Conservation (phyloP, 2,329 filamentous ascomycete genomes). For the Aspergillus fructus region DNA sequence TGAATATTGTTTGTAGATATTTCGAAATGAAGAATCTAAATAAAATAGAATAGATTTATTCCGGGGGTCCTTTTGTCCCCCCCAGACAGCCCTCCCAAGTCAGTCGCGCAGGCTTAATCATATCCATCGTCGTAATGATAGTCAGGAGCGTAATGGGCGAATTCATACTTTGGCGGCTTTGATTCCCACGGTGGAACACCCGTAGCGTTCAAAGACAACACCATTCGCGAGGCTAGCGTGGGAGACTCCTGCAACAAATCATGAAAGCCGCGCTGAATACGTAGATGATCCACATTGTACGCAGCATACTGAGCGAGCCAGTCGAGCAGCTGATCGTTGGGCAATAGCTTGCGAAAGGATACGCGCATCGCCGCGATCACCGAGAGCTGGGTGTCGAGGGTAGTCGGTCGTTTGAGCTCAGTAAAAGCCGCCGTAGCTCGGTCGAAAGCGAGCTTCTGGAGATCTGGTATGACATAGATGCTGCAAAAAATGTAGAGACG, state of each 20-base stretch:
- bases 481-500: slow-evolving; percentile 16
- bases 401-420: not conserved
- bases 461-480: slow-evolving; percentile 9
- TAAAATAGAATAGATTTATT: no score
- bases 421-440: slow-evolving; percentile 2
- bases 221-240: slow-evolving; percentile 7
- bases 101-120: no score
- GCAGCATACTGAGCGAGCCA: slow-evolving; percentile 11
- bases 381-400: slow-evolving; percentile 1
- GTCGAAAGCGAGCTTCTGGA: slow-evolving; percentile 12
- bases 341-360: not conserved
- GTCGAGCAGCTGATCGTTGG: slow-evolving; percentile 1
- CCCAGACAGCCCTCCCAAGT: no score
- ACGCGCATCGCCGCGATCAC: not conserved
- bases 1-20: no score
- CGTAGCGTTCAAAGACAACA: slow-evolving; percentile 1
- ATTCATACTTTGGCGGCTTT: not conserved
- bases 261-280: slow-evolving; percentile 4
- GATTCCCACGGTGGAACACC: not conserved
- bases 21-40: no score
- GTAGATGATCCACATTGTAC: slow-evolving; percentile 1
- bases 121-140: no score
- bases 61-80: no score
- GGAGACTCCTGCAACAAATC: slow-evolving; percentile 9
- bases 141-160: not conserved